These are phyloP conservation scores for Paramecium sexaurelia DNA, from an alignment of 73 alveolate genomes.

Conservation along the genomic window DNA sequence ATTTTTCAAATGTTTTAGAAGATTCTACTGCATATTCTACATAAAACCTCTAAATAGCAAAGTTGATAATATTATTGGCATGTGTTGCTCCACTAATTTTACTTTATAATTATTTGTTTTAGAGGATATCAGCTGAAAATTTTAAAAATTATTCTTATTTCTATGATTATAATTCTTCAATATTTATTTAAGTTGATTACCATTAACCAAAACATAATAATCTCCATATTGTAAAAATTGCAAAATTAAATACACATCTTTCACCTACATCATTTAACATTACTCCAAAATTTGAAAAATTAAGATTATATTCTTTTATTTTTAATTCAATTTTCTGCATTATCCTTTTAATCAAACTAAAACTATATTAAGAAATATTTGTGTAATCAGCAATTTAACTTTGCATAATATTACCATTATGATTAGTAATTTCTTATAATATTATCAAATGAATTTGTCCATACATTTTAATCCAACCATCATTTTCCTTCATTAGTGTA, in stretches of 20 bases:
- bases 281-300: background rate
- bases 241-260: background rate
- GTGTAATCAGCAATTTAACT: too few species aligned
- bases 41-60: background rate
- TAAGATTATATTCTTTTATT: background rate
- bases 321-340: background rate
- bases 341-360: background rate
- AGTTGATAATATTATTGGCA: background rate
- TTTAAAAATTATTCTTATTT: background rate
- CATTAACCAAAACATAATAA: background rate
- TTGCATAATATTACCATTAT: background rate
- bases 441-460: background rate
- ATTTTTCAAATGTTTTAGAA: background rate
- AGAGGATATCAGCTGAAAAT: background rate
- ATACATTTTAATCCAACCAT: background rate
- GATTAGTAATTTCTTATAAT: background rate
- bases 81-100: background rate
- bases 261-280: background rate
- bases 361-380: constrained; percentile 14
- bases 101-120: background rate
- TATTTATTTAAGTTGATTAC: background rate
- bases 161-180: background rate
- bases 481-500: background rate
- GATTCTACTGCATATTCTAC: background rate
- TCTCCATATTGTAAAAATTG: background rate